Evolutionary conservation across 352 stramenopile genomes (phyloP).

Genomic region (Pythium monospermum): DNA sequence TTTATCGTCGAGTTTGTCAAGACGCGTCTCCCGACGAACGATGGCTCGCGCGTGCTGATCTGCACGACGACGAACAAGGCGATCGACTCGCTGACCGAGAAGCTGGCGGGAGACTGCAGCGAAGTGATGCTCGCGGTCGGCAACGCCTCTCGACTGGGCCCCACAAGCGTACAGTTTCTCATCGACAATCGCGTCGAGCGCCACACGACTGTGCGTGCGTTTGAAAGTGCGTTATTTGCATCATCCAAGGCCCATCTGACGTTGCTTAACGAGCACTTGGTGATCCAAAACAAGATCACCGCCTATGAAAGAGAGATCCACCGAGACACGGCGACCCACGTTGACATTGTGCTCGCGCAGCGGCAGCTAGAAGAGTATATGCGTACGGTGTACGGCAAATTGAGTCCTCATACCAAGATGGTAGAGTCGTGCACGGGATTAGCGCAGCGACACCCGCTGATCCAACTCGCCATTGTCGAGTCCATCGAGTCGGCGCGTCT

Average conservation of each 20-base stretch:
- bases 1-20: slow-evolving; percentile 1
- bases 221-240: not conserved
- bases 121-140: not conserved
- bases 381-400: not conserved
- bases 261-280: not conserved
- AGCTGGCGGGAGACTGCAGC: slow-evolving; percentile 1
- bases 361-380: not conserved
- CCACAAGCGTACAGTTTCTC: not conserved
- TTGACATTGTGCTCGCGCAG: not conserved
- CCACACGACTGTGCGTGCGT: not conserved
- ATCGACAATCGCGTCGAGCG: not conserved
- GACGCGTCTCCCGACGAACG: not conserved
- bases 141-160: not conserved
- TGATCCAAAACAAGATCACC: not conserved
- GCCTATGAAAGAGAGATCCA: not conserved
- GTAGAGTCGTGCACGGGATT: not conserved
- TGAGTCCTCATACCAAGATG: not conserved
- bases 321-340: not conserved
- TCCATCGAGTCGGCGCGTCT: not conserved
- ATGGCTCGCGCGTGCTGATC: not conserved
- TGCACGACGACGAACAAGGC: slow-evolving; percentile 5
- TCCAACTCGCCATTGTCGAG: not conserved
- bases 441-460: not conserved
- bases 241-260: not conserved
- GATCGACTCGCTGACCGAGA: slow-evolving; percentile 5